Conservation (phyloP, 257 asterid species). For the Jasminum sambac region DNA sequence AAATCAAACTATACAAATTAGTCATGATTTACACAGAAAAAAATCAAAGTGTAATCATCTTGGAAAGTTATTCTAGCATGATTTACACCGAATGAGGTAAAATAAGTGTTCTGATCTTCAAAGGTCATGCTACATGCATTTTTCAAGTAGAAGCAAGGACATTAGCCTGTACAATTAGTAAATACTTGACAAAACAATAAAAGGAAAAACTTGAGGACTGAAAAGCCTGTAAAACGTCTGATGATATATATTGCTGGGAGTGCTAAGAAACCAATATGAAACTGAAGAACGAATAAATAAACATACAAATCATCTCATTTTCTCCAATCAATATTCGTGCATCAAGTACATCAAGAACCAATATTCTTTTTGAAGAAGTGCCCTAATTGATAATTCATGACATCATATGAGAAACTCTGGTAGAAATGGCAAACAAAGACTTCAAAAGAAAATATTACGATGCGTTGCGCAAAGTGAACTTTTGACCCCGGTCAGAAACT, state of each 20-base stretch:
- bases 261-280: constrained; percentile 1
- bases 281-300: constrained; percentile 1
- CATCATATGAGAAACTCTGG: background rate
- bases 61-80: constrained; percentile 7
- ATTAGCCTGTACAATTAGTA: background rate
- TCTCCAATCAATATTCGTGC: background rate
- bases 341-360: background rate
- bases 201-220: background rate
- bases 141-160: constrained; percentile 15
- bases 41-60: constrained; percentile 8
- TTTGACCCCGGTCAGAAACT: background rate
- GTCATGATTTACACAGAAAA: background rate
- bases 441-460: constrained; percentile 20
- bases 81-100: background rate
- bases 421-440: background rate
- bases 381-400: background rate
- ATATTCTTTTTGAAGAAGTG: background rate
- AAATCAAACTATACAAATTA: constrained; percentile 6
- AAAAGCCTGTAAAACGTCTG: background rate
- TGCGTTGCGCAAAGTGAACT: constrained; percentile 1
- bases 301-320: background rate
- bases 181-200: background rate
- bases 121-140: constrained; percentile 11
- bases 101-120: background rate
- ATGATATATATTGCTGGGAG: background rate